Evolutionary conservation across 805 yeast species (phyloP), one percentile per base, ranked within the genome.

Genomic region (Nakazawaea ambrosiae): DNA sequence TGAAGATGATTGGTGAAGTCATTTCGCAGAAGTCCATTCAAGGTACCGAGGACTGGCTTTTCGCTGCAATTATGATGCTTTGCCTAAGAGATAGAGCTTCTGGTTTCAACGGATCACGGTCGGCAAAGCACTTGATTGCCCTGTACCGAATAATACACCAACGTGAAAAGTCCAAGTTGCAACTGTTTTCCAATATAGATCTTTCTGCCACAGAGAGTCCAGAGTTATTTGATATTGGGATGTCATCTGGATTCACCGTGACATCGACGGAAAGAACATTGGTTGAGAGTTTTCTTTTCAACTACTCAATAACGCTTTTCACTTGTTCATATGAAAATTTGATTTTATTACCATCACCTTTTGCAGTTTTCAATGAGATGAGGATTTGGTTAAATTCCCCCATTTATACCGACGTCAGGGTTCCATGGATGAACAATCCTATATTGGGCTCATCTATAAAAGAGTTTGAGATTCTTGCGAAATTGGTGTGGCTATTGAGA

Each of bases 231-330:
- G n/a, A 20, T n/a, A n/a, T n/a, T n/a, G n/a, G n/a, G 23, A 9
- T 20, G 24, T 18, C 24, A 18, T 30, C 27, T 19, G 22, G 20
- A 14, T 34, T 34, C 33, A 31, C 9, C 2, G 37, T 44, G 23
- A 39, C 43, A 11, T 49, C 54, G 1, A 43, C 40, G 27, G 66
- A 63, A 41, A 49, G 67, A 32, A 64, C 66, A 47, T 55, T 66
- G 32, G 39, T 65, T 17, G 75, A 70, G 36, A 66, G 71, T 27
- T 69, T 66, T 41, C 46, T 68, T 3, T 65, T 62, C 49, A 66
- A 63, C 40, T 68, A 63, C 42, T 54, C 68, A 6, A 55, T 63
- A 7, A 53, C 61, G 4, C 44, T 70, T 4, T 54, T 67, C 22
- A 55, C 61, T 31, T 56, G 70, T 14, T 49, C 58, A 2, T 49